These are phyloP conservation scores for Hypoxylon sp. DNA, from an alignment of 2,329 filamentous ascomycete species.

Conservation along the genomic window DNA sequence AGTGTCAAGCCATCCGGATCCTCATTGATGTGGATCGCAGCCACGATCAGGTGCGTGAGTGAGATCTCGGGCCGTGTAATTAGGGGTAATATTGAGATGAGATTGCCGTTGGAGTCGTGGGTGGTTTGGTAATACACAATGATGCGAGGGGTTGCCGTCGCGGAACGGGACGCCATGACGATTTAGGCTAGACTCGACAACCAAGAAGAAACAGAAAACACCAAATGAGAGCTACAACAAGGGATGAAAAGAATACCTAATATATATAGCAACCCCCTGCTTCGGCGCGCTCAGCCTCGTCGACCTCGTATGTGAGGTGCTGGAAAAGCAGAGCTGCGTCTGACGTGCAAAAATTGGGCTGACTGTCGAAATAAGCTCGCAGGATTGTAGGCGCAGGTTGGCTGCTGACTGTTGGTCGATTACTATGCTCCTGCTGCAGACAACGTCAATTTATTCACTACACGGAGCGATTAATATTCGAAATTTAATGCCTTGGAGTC, in stretches of 20 bases:
- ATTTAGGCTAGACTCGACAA: not conserved
- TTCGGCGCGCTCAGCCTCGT: conserved; percentile 2
- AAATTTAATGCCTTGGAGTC: not conserved
- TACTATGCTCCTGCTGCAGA: not conserved
- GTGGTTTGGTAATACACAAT: conserved; percentile 57
- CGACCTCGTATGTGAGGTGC: conserved; percentile 6
- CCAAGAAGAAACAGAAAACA: not conserved
- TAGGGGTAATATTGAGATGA: conserved; percentile 58
- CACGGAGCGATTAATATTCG: not conserved
- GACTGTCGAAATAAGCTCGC: conserved; percentile 31
- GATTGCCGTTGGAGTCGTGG: conserved; percentile 54
- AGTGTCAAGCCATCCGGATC: conserved; percentile 74
- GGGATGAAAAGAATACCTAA: not conserved
- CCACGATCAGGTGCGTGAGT: conserved; percentile 80
- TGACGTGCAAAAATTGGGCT: conserved; percentile 4
- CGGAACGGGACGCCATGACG: conserved; percentile 41
- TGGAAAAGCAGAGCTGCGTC: not conserved
- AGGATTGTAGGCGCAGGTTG: not conserved
- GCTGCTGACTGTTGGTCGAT: conserved; percentile 1
- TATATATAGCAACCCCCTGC: not conserved
- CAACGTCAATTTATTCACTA: not conserved
- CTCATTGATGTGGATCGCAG: conserved; percentile 82
- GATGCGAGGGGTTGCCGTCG: conserved; percentile 46
- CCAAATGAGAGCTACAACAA: not conserved
- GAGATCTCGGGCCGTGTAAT: conserved; percentile 54